Base-by-base conservation (phyloP, 805 yeast genomes). In the Hanseniaspora lindneri region DNA sequence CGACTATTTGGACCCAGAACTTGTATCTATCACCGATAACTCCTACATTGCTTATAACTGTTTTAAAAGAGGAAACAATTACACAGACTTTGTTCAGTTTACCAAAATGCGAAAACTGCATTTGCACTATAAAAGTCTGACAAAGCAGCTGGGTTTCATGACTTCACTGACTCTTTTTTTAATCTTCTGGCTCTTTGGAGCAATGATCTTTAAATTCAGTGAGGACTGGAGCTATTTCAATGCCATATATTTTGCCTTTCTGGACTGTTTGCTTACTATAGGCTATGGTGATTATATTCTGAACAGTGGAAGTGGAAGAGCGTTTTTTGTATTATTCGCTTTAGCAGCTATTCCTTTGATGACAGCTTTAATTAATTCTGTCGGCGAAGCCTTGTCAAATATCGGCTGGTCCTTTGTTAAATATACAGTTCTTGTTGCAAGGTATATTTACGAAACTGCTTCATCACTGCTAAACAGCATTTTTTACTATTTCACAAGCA, bases 211-310 rank as follows among this genome's bases (percentile, higher is more conserved):
- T 58, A 64, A 67, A 30, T 67, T 63, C 29, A 63, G 74, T 16
- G 94, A 85, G 60, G 66, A 64, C 3, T 87, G 95, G 95, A 52
- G 71, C 5, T 87, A 79, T 61, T 82, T 81, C 54, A 67, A 76
- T 47, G 71, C 77, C 2, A 68, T 83, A n/a, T 87, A 87, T 64
- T 86, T 83, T 57, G 76, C 88, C 52, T 77, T 81, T 53, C 64
- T 83, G 34, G 49, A 46, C 39, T 78, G 89, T 56, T 71, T 87
- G 46, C 64, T 85, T 6, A 83, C 95, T 0, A 81, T 87, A 49
- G 95, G 95, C 0, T 85, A 83, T 62, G 96, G 95, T 27, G 87
- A 80, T 58, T 77, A 68, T 55, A 68, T 76, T 1, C 94, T 95
- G 1, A 50, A 43, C 1, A 63, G 79, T 0, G 64, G 78, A 1